phyloP scores from a whole-genome alignment of 2,329 filamentous ascomycete species.

The Gnomoniopsis sp. region DNA sequence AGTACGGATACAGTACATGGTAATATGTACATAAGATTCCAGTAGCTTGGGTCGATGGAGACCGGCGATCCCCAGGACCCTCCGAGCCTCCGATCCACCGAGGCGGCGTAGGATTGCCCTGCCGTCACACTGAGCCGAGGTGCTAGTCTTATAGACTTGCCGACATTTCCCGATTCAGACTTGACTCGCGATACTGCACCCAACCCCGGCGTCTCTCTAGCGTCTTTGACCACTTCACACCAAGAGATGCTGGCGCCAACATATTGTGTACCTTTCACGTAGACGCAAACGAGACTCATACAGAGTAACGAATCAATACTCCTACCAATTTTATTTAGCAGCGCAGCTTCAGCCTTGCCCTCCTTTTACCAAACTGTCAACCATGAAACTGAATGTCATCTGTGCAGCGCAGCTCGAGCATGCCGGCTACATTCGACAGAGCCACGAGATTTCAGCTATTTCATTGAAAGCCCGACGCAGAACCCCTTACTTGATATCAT shows the following conservation, averaged over 20 bases:
- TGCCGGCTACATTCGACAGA: background rate
- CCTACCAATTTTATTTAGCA: constrained; percentile 11
- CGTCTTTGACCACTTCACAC: background rate
- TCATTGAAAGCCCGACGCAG: too few relatives aligned
- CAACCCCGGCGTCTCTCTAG: background rate
- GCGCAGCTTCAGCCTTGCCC: background rate
- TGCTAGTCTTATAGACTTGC: background rate
- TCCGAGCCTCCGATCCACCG: constrained; percentile 16
- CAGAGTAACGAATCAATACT: background rate
- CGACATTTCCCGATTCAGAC: background rate
- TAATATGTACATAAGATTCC: background rate
- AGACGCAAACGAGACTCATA: background rate
- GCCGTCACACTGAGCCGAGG: constrained; percentile 1
- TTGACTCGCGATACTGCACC: background rate
- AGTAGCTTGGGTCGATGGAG: background rate
- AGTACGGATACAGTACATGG: too few relatives aligned
- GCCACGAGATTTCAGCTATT: background rate
- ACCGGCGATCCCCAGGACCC: background rate
- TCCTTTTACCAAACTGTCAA: background rate
- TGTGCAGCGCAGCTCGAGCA: background rate
- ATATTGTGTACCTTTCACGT: background rate
- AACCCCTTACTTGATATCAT: background rate
- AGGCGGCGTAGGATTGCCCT: background rate
- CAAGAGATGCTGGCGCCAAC: background rate
- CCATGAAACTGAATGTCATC: background rate